Conservation (phyloP, 2,329 filamentous ascomycete genomes). For the Fulvia fulva region DNA sequence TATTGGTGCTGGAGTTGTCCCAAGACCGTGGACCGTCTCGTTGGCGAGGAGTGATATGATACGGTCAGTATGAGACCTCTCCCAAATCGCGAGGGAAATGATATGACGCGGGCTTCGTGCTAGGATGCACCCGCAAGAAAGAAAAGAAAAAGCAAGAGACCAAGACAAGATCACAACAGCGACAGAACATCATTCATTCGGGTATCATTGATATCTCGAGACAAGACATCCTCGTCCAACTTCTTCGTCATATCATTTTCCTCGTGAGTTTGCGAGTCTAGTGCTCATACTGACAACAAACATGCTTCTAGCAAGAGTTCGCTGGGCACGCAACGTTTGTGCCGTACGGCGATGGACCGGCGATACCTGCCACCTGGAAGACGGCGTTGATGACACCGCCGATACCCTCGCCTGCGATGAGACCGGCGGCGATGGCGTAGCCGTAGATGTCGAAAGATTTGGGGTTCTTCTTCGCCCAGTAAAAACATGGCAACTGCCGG, state of each 20-base stretch:
- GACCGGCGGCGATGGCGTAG: slow-evolving; percentile 57
- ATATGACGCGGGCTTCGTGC: neutral
- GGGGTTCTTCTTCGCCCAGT: slow-evolving; percentile 54
- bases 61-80: neutral
- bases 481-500: slow-evolving; percentile 39
- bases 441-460: slow-evolving; percentile 54
- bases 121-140: neutral
- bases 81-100: neutral
- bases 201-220: neutral
- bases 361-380: slow-evolving; percentile 44
- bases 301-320: slow-evolving; percentile 29
- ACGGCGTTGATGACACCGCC: slow-evolving; percentile 60
- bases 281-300: neutral
- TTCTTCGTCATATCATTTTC: neutral
- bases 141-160: neutral
- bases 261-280: neutral
- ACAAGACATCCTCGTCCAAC: neutral
- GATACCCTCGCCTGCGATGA: slow-evolving; percentile 62
- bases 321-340: slow-evolving; percentile 42
- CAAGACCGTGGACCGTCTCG: neutral
- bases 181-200: neutral
- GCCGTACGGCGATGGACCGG: slow-evolving; percentile 40
- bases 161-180: neutral
- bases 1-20: too few species aligned
- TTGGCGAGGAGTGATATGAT: neutral